Evolutionary conservation across 805 yeast genomes (phyloP).

Genomic region (Yamadazyma ubonensis): DNA sequence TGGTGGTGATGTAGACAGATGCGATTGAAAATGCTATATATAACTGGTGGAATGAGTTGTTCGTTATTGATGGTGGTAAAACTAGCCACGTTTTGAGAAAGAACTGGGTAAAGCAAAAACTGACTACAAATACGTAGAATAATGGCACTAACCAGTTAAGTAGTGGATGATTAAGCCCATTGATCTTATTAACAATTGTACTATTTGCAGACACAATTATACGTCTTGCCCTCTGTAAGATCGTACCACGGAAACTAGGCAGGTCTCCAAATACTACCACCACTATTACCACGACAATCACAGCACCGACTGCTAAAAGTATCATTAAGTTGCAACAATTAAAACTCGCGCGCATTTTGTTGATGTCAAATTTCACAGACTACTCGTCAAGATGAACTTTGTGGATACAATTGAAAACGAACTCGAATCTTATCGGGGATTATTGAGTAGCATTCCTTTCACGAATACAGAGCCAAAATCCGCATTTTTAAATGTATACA

Average conservation of each 20-base stretch:
- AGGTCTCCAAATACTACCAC: conserved; percentile 43
- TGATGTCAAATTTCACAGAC: neutral
- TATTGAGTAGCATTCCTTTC: conserved; percentile 38
- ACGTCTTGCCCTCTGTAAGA: conserved; percentile 24
- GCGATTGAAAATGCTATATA: conserved; percentile 32
- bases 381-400: conserved; percentile 12
- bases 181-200: neutral
- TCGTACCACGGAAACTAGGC: conserved; percentile 40
- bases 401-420: conserved; percentile 13
- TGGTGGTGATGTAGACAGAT: conserved; percentile 33
- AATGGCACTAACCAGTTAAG: conserved; percentile 46
- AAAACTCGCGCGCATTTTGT: neutral
- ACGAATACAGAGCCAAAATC: conserved; percentile 16
- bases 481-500: conserved; percentile 34
- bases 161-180: conserved; percentile 4
- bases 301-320: neutral
- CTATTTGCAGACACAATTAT: neutral
- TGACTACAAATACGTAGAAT: conserved; percentile 37
- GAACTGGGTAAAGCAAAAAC: conserved; percentile 32
- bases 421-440: conserved; percentile 19
- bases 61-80: conserved; percentile 13
- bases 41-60: conserved; percentile 13
- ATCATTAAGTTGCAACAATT: conserved; percentile 3
- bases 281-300: conserved; percentile 16
- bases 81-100: conserved; percentile 26